Conservation (phyloP, 352 stramenopile genomes). For the Hyaloperonospora arabidopsidis region DNA sequence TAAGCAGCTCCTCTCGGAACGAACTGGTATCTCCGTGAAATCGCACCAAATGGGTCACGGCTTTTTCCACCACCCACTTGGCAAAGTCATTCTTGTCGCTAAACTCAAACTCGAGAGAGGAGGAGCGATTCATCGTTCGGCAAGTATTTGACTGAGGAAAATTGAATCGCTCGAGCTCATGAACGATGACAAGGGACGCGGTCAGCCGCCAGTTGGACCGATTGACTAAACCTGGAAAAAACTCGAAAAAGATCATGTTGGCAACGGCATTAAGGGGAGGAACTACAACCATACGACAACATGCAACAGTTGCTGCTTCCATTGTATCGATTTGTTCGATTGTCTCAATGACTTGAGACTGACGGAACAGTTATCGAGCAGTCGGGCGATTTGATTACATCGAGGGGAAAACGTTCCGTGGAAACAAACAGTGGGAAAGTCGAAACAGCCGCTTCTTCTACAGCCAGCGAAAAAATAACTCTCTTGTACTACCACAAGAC, state of each 20-base stretch:
- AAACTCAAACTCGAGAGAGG: conserved; percentile 25
- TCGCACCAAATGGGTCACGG: conserved; percentile 9
- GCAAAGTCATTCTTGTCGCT: conserved; percentile 29
- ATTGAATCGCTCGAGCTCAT: neutral
- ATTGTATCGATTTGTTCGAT: too few relatives aligned
- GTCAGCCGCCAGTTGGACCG: conserved; percentile 2
- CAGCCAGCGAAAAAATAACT: neutral
- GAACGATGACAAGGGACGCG: conserved; percentile 6
- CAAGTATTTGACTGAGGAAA: conserved; percentile 1
- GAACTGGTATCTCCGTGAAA: conserved; percentile 10
- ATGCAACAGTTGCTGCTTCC: too few relatives aligned
- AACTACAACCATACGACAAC: neutral
- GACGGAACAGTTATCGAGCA: too few relatives aligned
- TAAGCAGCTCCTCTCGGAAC: conserved; percentile 29
- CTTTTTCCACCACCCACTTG: conserved; percentile 25
- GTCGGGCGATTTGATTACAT: too few relatives aligned
- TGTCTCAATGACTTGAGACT: too few relatives aligned
- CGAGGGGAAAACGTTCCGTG: too few relatives aligned
- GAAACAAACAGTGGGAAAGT: too few relatives aligned
- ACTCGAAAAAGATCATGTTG: neutral
- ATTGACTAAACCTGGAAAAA: neutral
- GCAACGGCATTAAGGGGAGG: neutral
- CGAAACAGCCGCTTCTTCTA: neutral
- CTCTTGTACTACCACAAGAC: too few relatives aligned
- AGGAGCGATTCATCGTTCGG: conserved; percentile 17